Evolutionary conservation across 2,329 filamentous ascomycete genomes (phyloP).

Genomic region (Ceratocystis cubensis): DNA sequence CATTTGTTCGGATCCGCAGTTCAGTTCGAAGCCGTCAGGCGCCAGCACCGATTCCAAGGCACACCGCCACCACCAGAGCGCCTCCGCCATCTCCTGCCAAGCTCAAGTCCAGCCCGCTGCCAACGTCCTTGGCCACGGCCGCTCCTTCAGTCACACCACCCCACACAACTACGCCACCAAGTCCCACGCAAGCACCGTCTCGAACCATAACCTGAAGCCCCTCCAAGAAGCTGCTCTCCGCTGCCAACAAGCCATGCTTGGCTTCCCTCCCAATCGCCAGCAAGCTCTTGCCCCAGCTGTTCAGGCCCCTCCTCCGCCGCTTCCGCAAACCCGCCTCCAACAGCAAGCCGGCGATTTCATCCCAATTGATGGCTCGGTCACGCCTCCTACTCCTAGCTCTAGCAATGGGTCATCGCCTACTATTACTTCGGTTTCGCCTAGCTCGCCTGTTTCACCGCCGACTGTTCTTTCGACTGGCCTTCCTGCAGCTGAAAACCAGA

Average conservation of each 20-base stretch:
- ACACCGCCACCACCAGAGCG: background rate
- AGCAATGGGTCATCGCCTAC: conserved; percentile 28
- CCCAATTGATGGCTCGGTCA: conserved; percentile 22
- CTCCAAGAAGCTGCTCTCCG: conserved; percentile 27
- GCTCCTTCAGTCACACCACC: conserved; percentile 3
- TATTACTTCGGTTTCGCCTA: conserved; percentile 34
- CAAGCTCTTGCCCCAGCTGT: background rate
- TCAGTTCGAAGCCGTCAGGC: conserved; percentile 19
- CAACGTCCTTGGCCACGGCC: background rate
- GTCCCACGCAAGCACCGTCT: conserved; percentile 30
- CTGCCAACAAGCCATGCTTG: conserved; percentile 21
- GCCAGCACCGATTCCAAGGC: conserved; percentile 8
- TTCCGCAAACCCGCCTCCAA: background rate
- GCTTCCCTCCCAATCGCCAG: conserved; percentile 23
- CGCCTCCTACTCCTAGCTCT: conserved; percentile 25
- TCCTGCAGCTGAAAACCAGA: conserved; percentile 5
- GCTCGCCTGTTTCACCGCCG: conserved; percentile 34
- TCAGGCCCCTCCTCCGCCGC: background rate
- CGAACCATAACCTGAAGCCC: conserved; percentile 34
- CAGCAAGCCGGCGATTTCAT: background rate
- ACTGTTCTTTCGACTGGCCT: conserved; percentile 14
- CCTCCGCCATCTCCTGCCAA: background rate
- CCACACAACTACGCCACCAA: background rate
- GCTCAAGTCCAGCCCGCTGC: background rate
- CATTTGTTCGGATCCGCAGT: conserved; percentile 23